Evolutionary conservation across 371 early-diverging fungal genomes (phyloP), one percentile per base, ranked within the genome.

Genomic region (Mycotypha africana): DNA sequence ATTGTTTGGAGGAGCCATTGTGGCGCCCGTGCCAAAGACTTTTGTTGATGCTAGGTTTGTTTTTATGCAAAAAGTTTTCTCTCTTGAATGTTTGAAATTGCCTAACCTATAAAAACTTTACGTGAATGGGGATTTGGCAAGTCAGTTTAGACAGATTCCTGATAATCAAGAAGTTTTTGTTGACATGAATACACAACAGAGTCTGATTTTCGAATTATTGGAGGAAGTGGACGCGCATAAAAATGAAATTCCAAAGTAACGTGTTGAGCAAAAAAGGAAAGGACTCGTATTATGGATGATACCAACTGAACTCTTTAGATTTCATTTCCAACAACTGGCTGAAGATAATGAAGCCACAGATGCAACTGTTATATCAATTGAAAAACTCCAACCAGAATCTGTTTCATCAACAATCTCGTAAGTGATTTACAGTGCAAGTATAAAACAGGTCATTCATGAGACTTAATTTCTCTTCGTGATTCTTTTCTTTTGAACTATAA

Each of bases 81-180:
- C n/a, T 28, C 30, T 28, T 28, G 30, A 8, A n/a, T n/a, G n/a
- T n/a, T n/a, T n/a, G n/a, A n/a, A n/a, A n/a, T n/a, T n/a, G n/a
- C n/a, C n/a, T n/a, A n/a, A 44, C 31, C 34, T 22, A 50, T 11
- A 14, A 22, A 25, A 31, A 36, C 5, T 20, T 33, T 55, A n/a
- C n/a, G n/a, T n/a, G n/a, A n/a, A n/a, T n/a, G n/a, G n/a, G n/a
- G n/a, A n/a, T n/a, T n/a, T n/a, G n/a, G 11, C 28, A 28, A 92
- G 91, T 58, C 48, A 74, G 30, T 49, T 94, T 23, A 86, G 95
- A 23, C 76, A 90, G 45, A 78, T 94, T 0, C 93, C 95, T 0
- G 89, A 89, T 59, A 86, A 92, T 63, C 95, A 94, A 67, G 93
- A 92, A 55, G 95, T 93, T 9, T 94, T 85, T 70, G 84, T 84